Base-by-base conservation (phyloP, 805 yeast genomes). In the Wilhelminamyces savonicus region DNA sequence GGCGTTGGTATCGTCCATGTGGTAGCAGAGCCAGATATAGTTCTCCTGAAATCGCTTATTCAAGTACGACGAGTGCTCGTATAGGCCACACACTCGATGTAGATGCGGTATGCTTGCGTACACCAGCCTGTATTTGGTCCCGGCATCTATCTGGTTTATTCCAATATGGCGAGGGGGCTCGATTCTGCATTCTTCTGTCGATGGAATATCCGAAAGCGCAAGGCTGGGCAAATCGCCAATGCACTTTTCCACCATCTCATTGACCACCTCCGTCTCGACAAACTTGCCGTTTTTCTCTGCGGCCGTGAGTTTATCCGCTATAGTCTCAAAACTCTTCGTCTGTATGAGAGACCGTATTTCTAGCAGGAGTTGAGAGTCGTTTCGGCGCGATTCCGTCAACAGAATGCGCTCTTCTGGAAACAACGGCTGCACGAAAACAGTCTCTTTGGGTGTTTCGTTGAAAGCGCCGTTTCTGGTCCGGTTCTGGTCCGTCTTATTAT, bases 1-100 rank as follows among this genome's bases (percentile, higher is more conserved):
- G 16, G 46, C 37, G 12, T 43, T 40, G 10, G 54, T 16, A 27
- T 63, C 61, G 26, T 58, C 55, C 40, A 41, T 41, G 40, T 63
- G 65, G 37, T 56, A 63, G 27, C 62, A 50, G 12, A 58, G 34
- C 57, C 62, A 58, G 7, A 59, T 54, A 25, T 48, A 52, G 23
- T 44, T 39, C 23, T 51, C 54, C 22, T 46, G 40, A 19, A 53
- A 47, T 11, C 33, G 27, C n/a, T 36, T 37, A 16, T 43, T 24
- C 13, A 25, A 27, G 13, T 28, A 24, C 24, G 38, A 36, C 7
- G 30, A 24, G 6, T 23, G 26, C 25, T 51, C 52, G 27, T 49
- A 52, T 5, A 36, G 31, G 17, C 35, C 30, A 35, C 45, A 51
- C 5, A 47, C 38, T 13, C 39, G 31, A 23, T 55, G 43, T 8